Conservation (phyloP, 192 early-diverging fungal species). For the Backusella westeae region DNA sequence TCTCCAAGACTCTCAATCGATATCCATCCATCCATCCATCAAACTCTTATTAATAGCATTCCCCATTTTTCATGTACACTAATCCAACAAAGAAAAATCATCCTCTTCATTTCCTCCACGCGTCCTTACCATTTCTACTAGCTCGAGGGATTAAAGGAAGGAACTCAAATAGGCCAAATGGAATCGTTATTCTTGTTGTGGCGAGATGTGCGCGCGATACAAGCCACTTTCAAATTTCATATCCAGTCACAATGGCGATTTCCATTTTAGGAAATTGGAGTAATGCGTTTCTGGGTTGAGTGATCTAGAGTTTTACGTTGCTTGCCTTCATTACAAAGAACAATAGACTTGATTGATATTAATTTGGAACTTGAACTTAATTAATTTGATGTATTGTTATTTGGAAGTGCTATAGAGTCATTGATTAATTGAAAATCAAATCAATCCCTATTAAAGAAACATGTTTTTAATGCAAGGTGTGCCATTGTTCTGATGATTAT, state of each 20-base stretch:
- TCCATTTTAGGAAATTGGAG: neutral
- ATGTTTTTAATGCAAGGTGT: no score
- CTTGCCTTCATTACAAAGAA: no score
- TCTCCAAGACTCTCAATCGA: neutral
- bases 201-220: neutral
- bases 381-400: no score
- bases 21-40: constrained; percentile 11
- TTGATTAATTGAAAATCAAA: no score
- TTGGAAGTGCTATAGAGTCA: no score
- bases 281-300: neutral
- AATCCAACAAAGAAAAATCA: neutral
- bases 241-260: neutral
- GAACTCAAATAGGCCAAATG: neutral
- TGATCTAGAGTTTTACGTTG: no score
- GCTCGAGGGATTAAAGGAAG: constrained; percentile 5
- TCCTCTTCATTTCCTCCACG: neutral
- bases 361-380: no score
- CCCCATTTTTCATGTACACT: neutral
- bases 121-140: neutral
- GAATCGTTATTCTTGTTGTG: neutral
- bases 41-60: neutral
- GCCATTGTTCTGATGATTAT: no score
- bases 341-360: no score
- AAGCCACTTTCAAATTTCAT: neutral
- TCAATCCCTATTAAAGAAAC: no score